Evolutionary conservation across 164 flowering plant species (phyloP).

Genomic region (Dillenia turbinata): DNA sequence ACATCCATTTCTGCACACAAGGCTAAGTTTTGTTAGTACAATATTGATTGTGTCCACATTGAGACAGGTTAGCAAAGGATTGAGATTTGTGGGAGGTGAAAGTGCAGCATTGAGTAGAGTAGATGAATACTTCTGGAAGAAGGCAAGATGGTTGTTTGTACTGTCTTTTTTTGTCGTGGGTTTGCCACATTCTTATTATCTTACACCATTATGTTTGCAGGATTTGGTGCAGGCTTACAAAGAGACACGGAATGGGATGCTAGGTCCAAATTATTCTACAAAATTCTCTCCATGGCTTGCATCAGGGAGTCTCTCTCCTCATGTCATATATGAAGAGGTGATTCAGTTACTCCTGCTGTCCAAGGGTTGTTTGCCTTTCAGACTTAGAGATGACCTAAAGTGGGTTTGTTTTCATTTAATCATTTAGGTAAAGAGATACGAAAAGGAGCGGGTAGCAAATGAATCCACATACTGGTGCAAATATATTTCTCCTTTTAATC

Average conservation of each 20-base stretch:
- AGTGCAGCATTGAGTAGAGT: constrained; percentile 78
- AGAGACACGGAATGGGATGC: constrained; percentile 87
- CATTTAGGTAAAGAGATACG: constrained; percentile 82
- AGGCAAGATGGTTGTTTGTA: constrained; percentile 49
- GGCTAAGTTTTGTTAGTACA: no score
- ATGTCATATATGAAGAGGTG: constrained; percentile 80
- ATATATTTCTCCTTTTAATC: constrained; percentile 4
- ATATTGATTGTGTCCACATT: no score
- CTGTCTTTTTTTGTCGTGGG: no score
- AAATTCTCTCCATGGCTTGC: constrained; percentile 99
- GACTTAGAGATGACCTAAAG: no score
- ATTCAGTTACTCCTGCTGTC: no score
- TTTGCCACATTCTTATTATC: neutral
- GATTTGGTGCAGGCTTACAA: constrained; percentile 72
- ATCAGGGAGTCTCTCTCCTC: constrained; percentile 84
- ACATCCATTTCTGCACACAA: no score
- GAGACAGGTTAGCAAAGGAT: no score
- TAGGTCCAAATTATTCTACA: constrained; percentile 91
- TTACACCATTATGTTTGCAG: constrained; percentile 23
- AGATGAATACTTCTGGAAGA: constrained; percentile 85
- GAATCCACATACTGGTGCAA: constrained; percentile 89
- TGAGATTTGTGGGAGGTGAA: constrained; percentile 84
- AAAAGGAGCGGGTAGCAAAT: constrained; percentile 64
- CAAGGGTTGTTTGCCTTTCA: no score
- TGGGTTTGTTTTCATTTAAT: constrained; percentile 6